Base-by-base conservation (phyloP, 108 stramenopile species). In the Fragilaria radians region DNA sequence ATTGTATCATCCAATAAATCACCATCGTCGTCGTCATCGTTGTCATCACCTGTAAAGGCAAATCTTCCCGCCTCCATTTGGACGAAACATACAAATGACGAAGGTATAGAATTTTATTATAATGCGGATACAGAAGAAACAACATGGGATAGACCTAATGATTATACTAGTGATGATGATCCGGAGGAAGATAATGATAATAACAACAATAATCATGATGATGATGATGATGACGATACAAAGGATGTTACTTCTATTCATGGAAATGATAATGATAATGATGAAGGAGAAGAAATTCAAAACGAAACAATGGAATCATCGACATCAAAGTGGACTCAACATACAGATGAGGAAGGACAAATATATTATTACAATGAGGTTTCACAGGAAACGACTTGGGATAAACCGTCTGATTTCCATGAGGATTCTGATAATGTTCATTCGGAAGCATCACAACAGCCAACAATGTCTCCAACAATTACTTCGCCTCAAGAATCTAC, bases 311-410 rank as follows among this genome's bases (percentile, higher is more conserved):
- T 14, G 32, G 18, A 7, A 33, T 45, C 45, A 22, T 4, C 21
- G 54, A 27, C 17, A 22, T 46, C 14, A 30, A 57, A 30, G n/a
- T 88, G 87, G 85, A 57, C 65, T 1, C 77, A 54, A 46, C 71
- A 75, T 52, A 62, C 71, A 54, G 81, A 82, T 59, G 85, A 82
- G 19, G 82, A 82, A 57, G 80, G 81, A 5, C 66, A 72, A 36
- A 67, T 57, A 9, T 92, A 92, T 57, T 89, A 81, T 56, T 89
- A 81, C 79, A 88, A 89, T 59, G 59, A 49, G 0, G 62, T 50
- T 14, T 81, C 81, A 0, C 72, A 76, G 34, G 81, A 81, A 63
- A 89, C 81, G 17, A 66, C 68, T 61, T 93, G 91, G 91, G 88
- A 87, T 19, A 59, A 54, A 23, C 91, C 91, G 3, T 72, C 58